These are phyloP conservation scores for Hymenoscyphus repandus DNA, from an alignment of 2,329 filamentous ascomycete species.

Conservation along the genomic window DNA sequence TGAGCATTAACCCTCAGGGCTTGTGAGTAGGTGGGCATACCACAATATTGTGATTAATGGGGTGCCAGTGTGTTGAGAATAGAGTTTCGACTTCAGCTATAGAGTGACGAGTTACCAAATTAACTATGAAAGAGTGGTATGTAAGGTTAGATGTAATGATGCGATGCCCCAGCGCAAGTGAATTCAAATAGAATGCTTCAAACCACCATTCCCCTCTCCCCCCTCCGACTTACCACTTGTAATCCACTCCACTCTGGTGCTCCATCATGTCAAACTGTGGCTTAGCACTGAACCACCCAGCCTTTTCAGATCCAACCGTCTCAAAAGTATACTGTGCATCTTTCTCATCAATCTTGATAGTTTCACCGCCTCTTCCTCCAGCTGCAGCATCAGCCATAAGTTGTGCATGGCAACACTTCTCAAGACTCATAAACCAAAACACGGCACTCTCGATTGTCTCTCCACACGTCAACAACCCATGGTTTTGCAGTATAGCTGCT, in stretches of 20 bases:
- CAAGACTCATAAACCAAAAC: constrained; percentile 50
- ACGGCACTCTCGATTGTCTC: constrained; percentile 45
- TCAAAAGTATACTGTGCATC: constrained; percentile 66
- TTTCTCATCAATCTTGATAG: constrained; percentile 61
- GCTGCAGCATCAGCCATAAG: constrained; percentile 54
- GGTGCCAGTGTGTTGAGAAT: too few relatives aligned
- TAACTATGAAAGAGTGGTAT: too few relatives aligned
- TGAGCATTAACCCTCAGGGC: too few relatives aligned
- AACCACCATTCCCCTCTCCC: too few relatives aligned
- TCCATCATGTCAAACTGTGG: constrained; percentile 67
- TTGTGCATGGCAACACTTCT: constrained; percentile 44
- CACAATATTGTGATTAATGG: too few relatives aligned
- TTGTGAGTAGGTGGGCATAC: too few relatives aligned
- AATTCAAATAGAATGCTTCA: too few relatives aligned
- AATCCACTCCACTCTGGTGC: constrained; percentile 40
- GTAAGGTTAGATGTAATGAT: too few relatives aligned
- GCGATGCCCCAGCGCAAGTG: too few relatives aligned
- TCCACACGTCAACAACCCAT: constrained; percentile 49
- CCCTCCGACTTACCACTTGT: constrained; percentile 22
- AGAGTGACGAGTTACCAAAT: too few relatives aligned
- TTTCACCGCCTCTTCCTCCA: constrained; percentile 55
- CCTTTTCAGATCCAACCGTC: constrained; percentile 53
- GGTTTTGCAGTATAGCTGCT: constrained; percentile 49
- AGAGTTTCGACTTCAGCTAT: too few relatives aligned
- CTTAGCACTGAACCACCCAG: constrained; percentile 67